A percentile compares a stretch with the other conserved stretches of the same genome.
These are phyloP conservation scores for Pseudogymnoascus sp. DNA, from an alignment of 2,329 filamentous ascomycete genomes.

Conservation along the genomic window DNA sequence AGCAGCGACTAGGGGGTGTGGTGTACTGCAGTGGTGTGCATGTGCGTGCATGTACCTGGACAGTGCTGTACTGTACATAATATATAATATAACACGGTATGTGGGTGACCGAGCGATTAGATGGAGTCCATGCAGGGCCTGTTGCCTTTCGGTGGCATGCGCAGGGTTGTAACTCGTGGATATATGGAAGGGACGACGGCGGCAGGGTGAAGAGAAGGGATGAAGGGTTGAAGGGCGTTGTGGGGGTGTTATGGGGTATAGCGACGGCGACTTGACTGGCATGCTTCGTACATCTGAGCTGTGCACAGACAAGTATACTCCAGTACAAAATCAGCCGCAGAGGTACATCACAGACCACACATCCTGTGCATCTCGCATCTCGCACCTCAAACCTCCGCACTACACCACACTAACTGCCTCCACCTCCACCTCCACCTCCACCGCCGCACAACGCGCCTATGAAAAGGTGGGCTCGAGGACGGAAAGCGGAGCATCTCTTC, in stretches of 20 bases:
- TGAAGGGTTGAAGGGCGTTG: constrained; percentile 48
- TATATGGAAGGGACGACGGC: too few relatives aligned
- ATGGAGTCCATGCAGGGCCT: not conserved
- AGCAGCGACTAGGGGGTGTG: too few relatives aligned
- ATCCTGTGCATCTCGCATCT: not conserved
- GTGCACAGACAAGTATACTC: not conserved
- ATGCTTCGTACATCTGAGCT: not conserved
- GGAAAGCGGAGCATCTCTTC: not conserved
- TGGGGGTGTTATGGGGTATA: too few relatives aligned
- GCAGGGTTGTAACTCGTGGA: not conserved
- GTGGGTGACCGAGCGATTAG: not conserved
- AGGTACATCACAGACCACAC: not conserved
- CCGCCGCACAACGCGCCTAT: not conserved
- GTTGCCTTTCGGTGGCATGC: not conserved
- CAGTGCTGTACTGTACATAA: not conserved
- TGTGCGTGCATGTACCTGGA: not conserved
- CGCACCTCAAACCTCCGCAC: not conserved
- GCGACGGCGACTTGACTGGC: too few relatives aligned
- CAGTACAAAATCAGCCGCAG: not conserved
- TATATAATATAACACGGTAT: not conserved
- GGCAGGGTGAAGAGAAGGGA: not conserved
- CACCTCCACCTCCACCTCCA: not conserved
- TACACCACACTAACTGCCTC: not conserved
- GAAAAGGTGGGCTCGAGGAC: not conserved
- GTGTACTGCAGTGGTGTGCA: too few relatives aligned